Conservation (phyloP, 371 early-diverging fungal species). For the Apophysomyces variabilis region DNA sequence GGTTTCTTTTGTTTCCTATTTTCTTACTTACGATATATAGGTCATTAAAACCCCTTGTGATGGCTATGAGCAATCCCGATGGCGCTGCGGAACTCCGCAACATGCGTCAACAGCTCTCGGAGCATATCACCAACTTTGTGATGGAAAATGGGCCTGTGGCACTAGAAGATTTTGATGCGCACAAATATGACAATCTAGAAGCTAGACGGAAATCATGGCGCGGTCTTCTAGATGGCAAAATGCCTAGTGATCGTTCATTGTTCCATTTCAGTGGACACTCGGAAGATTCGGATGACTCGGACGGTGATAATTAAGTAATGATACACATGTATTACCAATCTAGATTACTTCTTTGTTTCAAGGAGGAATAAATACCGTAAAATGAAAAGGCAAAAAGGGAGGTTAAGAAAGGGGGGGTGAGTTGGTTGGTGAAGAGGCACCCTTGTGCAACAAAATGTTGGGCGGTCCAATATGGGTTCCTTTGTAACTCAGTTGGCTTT, state of each 20-base stretch:
- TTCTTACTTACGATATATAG: conserved; percentile 17
- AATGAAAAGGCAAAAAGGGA: conserved; percentile 9
- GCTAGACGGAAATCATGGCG: conserved; percentile 18
- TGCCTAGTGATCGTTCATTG: conserved; percentile 8
- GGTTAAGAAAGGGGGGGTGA: background rate
- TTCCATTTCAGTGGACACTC: conserved; percentile 8
- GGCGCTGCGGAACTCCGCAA: conserved; percentile 27
- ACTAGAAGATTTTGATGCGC: conserved; percentile 41
- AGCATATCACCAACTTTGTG: conserved; percentile 42
- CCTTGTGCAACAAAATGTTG: conserved; percentile 6
- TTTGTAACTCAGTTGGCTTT: conserved; percentile 3
- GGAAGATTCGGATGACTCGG: conserved; percentile 3
- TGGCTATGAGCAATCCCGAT: conserved; percentile 26
- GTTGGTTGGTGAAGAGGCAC: conserved; percentile 11
- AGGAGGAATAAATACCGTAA: conserved; percentile 3
- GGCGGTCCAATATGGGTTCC: conserved; percentile 12
- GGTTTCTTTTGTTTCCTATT: background rate
- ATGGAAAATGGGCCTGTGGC: conserved; percentile 44
- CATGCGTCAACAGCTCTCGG: conserved; percentile 36
- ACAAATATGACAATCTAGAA: conserved; percentile 33
- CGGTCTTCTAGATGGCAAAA: conserved; percentile 7
- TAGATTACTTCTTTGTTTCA: background rate
- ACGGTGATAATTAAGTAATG: background rate
- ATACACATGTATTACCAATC: background rate
- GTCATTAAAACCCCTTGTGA: conserved; percentile 29